Evolutionary conservation across 2,329 filamentous ascomycete species (phyloP).

Genomic region (Cytospora leucostoma): DNA sequence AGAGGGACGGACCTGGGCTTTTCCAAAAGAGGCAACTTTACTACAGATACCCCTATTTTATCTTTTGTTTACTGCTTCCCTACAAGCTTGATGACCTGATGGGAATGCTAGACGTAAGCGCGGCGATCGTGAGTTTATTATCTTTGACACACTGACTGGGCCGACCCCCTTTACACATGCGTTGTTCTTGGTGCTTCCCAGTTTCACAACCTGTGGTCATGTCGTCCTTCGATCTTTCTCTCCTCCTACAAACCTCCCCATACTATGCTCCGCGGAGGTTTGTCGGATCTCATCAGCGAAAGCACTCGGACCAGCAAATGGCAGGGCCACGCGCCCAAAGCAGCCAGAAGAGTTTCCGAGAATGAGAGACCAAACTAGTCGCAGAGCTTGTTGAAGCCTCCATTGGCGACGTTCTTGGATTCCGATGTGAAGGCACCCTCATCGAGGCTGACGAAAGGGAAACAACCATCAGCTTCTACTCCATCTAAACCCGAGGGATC

Average conservation of each 20-base stretch:
- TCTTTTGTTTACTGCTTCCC: neutral
- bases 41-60: slow-evolving; percentile 22
- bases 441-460: slow-evolving; percentile 27
- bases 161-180: too few relatives aligned
- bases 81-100: neutral
- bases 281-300: neutral
- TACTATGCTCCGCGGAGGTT: neutral
- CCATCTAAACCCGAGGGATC: neutral
- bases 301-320: neutral
- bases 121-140: too few relatives aligned
- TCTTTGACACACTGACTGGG: too few relatives aligned
- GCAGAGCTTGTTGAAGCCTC: slow-evolving; percentile 35
- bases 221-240: neutral
- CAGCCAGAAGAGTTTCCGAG: neutral
- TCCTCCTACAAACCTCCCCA: neutral
- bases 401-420: slow-evolving; percentile 30
- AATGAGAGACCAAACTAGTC: neutral
- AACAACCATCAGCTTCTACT: neutral
- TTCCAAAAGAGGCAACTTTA: slow-evolving; percentile 4
- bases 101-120: neutral
- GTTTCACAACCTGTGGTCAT: neutral
- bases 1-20: neutral
- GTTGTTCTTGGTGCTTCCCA: too few relatives aligned
- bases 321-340: neutral
- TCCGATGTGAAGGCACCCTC: slow-evolving; percentile 28